These are phyloP conservation scores for Hylodesmum podocarpum DNA, from an alignment of 306 rosid species.

Conservation along the genomic window DNA sequence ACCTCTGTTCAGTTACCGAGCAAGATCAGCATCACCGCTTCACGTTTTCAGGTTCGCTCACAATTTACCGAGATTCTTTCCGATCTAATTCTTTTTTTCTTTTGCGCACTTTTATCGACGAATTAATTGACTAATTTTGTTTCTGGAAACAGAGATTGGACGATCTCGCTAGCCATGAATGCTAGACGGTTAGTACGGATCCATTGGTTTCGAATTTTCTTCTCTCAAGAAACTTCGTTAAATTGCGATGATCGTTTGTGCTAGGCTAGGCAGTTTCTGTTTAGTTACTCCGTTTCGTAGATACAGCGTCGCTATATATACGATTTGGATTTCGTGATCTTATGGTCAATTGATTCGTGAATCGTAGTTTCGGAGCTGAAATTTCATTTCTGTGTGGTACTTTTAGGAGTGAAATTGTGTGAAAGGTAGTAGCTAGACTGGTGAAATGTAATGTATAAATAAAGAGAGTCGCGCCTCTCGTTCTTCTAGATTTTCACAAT, in stretches of 20 bases:
- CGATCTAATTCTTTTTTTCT: constrained; percentile 20
- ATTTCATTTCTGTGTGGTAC: not conserved
- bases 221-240: not conserved
- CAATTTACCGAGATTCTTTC: not conserved
- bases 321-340: not conserved
- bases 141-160: constrained; percentile 18
- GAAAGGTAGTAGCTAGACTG: not conserved
- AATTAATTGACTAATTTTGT: constrained; percentile 3
- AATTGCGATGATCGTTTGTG: not conserved
- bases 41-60: constrained; percentile 9
- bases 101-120: not conserved
- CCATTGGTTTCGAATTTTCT: not conserved
- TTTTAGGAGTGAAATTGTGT: not conserved
- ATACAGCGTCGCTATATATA: not conserved
- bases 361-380: not conserved
- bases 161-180: constrained; percentile 40
- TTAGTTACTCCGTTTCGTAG: not conserved
- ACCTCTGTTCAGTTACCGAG: not conserved
- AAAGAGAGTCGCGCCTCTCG: not conserved
- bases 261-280: not conserved
- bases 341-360: not conserved
- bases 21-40: not conserved
- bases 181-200: constrained; percentile 38
- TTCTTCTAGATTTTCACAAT: constrained; percentile 5
- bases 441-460: not conserved